Evolutionary conservation across 2,329 filamentous ascomycete species (phyloP).

Genomic region (Cladosporium sp.): DNA sequence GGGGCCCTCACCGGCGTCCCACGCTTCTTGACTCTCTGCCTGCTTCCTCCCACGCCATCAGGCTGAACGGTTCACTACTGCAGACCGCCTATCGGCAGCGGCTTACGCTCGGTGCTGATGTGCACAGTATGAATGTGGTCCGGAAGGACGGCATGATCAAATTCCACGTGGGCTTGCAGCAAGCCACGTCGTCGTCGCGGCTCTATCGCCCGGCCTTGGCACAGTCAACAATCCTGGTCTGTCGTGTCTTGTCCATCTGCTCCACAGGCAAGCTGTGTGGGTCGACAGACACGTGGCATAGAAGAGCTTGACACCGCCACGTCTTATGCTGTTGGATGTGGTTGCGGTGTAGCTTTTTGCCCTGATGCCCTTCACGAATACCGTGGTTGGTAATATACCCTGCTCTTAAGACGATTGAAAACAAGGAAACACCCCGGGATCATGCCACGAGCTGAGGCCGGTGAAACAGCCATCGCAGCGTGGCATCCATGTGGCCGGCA

Average conservation of each 20-base stretch:
- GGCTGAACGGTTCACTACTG: background rate
- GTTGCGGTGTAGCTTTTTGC: background rate
- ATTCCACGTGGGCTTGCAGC: conserved; percentile 1
- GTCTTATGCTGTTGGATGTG: background rate
- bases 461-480: background rate
- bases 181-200: background rate
- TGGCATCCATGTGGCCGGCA: conserved; percentile 3
- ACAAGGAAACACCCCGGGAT: background rate
- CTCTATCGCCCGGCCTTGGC: background rate
- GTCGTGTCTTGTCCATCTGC: background rate
- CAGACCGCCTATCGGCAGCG: background rate
- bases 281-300: background rate
- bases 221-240: background rate
- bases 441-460: background rate
- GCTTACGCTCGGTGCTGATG: background rate
- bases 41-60: background rate
- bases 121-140: background rate
- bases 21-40: conserved; percentile 8
- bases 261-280: background rate
- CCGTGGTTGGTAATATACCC: background rate
- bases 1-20: background rate
- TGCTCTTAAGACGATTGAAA: background rate
- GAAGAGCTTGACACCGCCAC: conserved; percentile 3
- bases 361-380: background rate
- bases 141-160: background rate